Evolutionary conservation across 2,329 filamentous ascomycete genomes (phyloP).

Genomic region (Fusarium fracticaudum): DNA sequence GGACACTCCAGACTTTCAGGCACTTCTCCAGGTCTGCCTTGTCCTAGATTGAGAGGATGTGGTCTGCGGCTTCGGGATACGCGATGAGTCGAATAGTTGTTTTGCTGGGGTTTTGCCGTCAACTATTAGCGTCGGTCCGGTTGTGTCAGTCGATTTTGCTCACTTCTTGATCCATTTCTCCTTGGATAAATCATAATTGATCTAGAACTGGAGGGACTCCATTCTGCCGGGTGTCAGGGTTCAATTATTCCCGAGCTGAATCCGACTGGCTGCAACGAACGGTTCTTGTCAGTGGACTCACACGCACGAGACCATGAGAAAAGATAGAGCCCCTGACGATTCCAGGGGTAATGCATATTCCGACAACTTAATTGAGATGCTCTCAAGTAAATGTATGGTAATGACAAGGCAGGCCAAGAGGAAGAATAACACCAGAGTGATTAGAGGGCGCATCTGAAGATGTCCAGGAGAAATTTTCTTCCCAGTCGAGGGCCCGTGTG

Average conservation of each 20-base stretch:
- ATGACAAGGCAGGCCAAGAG: conserved; percentile 23
- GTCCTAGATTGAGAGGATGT: background rate
- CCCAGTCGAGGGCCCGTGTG: background rate
- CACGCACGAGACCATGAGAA: conserved; percentile 22
- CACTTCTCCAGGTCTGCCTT: background rate
- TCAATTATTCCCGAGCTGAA: conserved; percentile 35
- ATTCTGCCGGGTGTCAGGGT: conserved; percentile 28
- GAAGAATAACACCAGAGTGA: background rate
- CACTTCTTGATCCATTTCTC: conserved; percentile 16
- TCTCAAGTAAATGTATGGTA: conserved; percentile 30
- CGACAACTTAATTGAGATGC: conserved; percentile 18
- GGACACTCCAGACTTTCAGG: conserved; percentile 28
- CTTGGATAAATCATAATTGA: background rate
- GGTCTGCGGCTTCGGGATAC: conserved; percentile 28
- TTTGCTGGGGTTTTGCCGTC: background rate
- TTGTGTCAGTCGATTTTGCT: conserved; percentile 3
- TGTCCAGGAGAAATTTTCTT: background rate
- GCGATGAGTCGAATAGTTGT: conserved; percentile 1
- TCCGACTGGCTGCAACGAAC: conserved; percentile 20
- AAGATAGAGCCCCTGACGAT: conserved; percentile 14
- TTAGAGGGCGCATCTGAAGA: background rate
- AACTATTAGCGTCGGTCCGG: conserved; percentile 19
- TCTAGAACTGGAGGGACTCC: conserved; percentile 18
- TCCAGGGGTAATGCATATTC: conserved; percentile 27
- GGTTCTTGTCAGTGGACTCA: conserved; percentile 25